Evolutionary conservation across 345 rosid genomes (phyloP), one percentile per base, ranked within the genome.

Genomic region (Anastatica hierochuntica): DNA sequence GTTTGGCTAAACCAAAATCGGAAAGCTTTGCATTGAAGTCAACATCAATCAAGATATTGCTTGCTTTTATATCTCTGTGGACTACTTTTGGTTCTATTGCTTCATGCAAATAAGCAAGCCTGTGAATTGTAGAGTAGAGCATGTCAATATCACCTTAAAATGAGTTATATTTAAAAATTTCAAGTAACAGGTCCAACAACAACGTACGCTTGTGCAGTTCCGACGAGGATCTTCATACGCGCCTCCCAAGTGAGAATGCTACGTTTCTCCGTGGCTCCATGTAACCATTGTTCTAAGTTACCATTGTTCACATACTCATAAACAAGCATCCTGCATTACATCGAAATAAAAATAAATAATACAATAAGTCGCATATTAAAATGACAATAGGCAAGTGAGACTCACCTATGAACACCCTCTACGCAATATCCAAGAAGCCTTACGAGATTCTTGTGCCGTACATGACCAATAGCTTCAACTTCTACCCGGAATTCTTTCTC

Each of bases 31-130:
- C 33, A 7, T 29, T 29, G 33, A 29, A 29, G 7, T 7, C 8
- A 29, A 4, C 33, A 29, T 29, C 33, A 7, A 29, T 29, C 33
- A 29, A 29, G 5, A 29, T 29, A 29, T 29, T 29, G 33, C 33
- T 29, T 7, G 33, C n/a, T n/a, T n/a, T n/a, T n/a, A n/a, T n/a
- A n/a, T n/a, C n/a, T n/a, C n/a, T n/a, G n/a, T n/a, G n/a, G 8
- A 29, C 33, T 29, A 29, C 33, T 29, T 29, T 29, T 29, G 33
- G 33, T 7, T 29, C 33, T 29, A 29, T 29, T 29, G 33, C 33
- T 7, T 29, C 33, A 7, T 29, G 33, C 76, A 92, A 73, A 71
- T 92, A 92, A 27, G 97, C 90, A 66, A 92, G 33, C 7, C 33
- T 29, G 27, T 24, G 27, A 24, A 24, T 24, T 7, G 27, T 24